These are phyloP conservation scores for Pseudognaphalium luteoalbum DNA, from an alignment of 129 eudicot species.

Conservation along the genomic window DNA sequence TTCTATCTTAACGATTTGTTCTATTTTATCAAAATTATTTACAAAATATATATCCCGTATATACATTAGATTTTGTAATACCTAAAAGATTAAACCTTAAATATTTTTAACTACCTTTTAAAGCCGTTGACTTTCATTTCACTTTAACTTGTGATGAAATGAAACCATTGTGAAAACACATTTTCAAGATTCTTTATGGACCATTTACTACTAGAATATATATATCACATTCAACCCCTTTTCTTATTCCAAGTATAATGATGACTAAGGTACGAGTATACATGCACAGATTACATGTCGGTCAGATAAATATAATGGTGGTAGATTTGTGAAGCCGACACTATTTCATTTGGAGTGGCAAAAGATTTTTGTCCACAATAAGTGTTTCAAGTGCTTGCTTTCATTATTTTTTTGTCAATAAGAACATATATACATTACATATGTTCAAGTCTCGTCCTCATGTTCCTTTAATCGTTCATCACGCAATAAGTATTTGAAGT, in stretches of 20 bases:
- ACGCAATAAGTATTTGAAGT: no score
- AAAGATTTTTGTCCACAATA: conserved; percentile 18
- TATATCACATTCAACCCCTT: background rate
- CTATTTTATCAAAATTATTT: no score
- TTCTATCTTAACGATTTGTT: no score
- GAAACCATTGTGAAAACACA: conserved; percentile 11
- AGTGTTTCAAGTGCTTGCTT: conserved; percentile 24
- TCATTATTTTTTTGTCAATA: background rate
- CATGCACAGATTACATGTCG: conserved; percentile 15
- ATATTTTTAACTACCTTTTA: no score
- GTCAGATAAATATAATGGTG: conserved; percentile 20
- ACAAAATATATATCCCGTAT: no score
- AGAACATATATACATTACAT: no score
- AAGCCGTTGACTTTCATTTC: conserved; percentile 15
- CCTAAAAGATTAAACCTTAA: no score
- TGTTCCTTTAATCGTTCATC: no score
- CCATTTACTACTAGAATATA: conserved; percentile 26
- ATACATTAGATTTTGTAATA: no score
- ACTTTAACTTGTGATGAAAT: conserved; percentile 6
- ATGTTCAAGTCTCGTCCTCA: no score
- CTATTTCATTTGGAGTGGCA: conserved; percentile 22
- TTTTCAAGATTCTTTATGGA: conserved; percentile 18
- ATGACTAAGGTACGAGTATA: conserved; percentile 2
- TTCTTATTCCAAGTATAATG: conserved; percentile 23
- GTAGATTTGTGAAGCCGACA: conserved; percentile 19